Conservation (phyloP, 2,329 filamentous ascomycete genomes). For the Neofusicoccum cordaticola region DNA sequence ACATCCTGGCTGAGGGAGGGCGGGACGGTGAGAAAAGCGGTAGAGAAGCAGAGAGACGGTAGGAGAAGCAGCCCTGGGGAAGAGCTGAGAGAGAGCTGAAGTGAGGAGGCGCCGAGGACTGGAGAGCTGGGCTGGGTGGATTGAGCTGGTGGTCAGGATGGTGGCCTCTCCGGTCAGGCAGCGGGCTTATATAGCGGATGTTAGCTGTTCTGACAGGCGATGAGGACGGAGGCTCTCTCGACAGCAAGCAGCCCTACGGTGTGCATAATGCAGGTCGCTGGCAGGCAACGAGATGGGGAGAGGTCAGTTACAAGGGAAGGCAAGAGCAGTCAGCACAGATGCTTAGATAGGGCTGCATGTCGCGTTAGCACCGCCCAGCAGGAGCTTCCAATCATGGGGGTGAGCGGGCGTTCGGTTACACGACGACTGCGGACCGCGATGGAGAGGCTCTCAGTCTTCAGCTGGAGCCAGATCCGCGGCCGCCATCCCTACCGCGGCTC, state of each 20-base stretch:
- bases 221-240: slow-evolving; percentile 3
- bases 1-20: slow-evolving; percentile 56
- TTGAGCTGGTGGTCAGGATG: neutral
- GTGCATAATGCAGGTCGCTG: slow-evolving; percentile 14
- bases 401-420: slow-evolving; percentile 10
- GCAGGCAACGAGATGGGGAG: slow-evolving; percentile 12
- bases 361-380: slow-evolving; percentile 5
- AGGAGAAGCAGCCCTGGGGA: neutral
- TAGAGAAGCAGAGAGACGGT: neutral
- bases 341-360: slow-evolving; percentile 17
- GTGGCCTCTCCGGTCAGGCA: neutral
- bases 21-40: neutral
- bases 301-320: slow-evolving; percentile 7
- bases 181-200: slow-evolving; percentile 10
- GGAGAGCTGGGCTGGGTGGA: neutral
- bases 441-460: slow-evolving; percentile 10
- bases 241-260: slow-evolving; percentile 15
- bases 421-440: slow-evolving; percentile 1
- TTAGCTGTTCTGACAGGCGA: slow-evolving; percentile 7
- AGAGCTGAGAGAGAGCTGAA: neutral
- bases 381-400: neutral
- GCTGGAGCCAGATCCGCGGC: slow-evolving; percentile 10
- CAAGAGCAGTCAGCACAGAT: slow-evolving; percentile 14
- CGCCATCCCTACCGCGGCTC: slow-evolving; percentile 8
- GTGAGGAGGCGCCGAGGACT: neutral